Evolutionary conservation across 2,329 filamentous ascomycete genomes (phyloP), one percentile per base, ranked within the genome.

Genomic region (Westerdykella aurantiaca): DNA sequence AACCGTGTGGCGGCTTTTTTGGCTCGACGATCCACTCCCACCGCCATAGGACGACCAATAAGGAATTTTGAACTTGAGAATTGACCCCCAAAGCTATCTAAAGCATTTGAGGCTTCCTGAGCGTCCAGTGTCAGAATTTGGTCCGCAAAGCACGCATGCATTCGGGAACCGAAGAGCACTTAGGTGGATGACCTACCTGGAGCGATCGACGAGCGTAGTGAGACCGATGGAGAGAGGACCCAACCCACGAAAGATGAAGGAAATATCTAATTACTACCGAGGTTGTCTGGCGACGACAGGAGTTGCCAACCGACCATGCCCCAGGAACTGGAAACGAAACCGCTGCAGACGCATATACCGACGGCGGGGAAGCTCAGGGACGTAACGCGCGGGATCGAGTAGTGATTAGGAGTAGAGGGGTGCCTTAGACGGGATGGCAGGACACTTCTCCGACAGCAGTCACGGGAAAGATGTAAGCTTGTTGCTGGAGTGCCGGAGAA

Each of bases 21-120:
- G 52, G 55, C 54, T 51, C 59, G 63, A 49, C 57, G 58, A 44
- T 66, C 61, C 46, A 61, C 56, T 50, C 59, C 62, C 45, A 66
- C 58, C 61, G 65, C 65, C 65, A 68, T 68, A 58, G 54, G 63
- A 57, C 54, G 58, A 53, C 53, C 51, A 53, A 50, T 52, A 29
- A 29, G 25, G 4, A 29, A 29, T 29, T 3, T 29, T 29, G 25
- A 29, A 29, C 25, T 12, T 29, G 25, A 29, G 25, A 29, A 47
- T 56, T 43, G 56, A 51, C 23, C 46, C 50, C 44, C 51, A 45
- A 55, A 47, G 51, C 41, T 43, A 43, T 43, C 49, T 45, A 53
- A 51, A 49, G 60, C 63, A 66, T 57, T 34, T 45, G 41, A 34
- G 22, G 38, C 39, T 37, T 25, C 31, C 45, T 37, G 39, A 42